Evolutionary conservation across 2,329 filamentous ascomycete species (phyloP), one percentile per base, ranked within the genome.

Genomic region (Fusarium bulbicola): DNA sequence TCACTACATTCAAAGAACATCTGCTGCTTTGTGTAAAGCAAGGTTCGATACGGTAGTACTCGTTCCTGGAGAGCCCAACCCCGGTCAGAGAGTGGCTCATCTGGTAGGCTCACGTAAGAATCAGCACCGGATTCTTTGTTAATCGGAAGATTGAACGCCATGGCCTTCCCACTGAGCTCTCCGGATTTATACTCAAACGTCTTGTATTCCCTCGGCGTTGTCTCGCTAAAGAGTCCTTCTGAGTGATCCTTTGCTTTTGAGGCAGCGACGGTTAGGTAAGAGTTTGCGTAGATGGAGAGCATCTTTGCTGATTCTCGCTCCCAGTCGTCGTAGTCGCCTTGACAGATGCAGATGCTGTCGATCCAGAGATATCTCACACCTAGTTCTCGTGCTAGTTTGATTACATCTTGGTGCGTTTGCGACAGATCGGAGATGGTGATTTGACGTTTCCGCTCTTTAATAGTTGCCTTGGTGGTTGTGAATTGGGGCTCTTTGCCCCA

Each of bases 271-370:
- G 59, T 64, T 0, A 66, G 3, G 18, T 57, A 66, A 0, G 63
- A 32, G 12, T 64, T 64, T 0, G 42, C 37, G 1, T 66, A 66
- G 21, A 64, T 28, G 0, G 59, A 42, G 0, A 42, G 24, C 63
- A 66, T 66, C 0, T 42, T 47, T 20, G 42, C 37, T 9, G 63
- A 66, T 16, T 66, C 64, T 1, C 39, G 39, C 6, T 66, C 50
- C 64, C 61, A 66, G 15, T 66, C 61, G 6, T 52, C 39, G 3
- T 36, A 20, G n/a, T 66, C 61, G 1, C 57, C 64, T 15, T 66
- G 64, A 9, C 52, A 66, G 2, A 66, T 66, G 3, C 61, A 66
- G 3, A 66, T 36, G 6, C 64, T 59, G 12, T 66, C 64, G n/a
- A 66, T 66, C 64, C 52, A 66, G 1, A 66, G 1, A 13, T 66